phyloP scores from a whole-genome alignment of 2,329 filamentous ascomycete species.

The Trichoderma koningiopsis region DNA sequence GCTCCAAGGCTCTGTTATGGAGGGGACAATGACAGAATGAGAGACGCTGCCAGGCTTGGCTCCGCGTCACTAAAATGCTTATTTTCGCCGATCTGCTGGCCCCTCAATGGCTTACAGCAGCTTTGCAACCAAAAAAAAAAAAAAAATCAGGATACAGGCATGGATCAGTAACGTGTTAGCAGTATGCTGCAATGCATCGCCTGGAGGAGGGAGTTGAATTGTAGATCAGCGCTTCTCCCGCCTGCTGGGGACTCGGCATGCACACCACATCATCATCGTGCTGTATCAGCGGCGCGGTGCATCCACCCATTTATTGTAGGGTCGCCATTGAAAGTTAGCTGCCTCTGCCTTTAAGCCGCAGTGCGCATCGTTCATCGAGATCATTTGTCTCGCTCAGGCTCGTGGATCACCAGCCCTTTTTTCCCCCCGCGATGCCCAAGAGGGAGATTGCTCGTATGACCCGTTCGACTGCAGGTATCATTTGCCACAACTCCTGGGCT shows the following conservation, averaged over 20 bases:
- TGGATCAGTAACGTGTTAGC: neutral
- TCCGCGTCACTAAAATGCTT: neutral
- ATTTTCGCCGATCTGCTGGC: neutral
- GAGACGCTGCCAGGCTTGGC: neutral
- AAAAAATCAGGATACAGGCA: neutral
- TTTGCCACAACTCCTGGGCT: neutral
- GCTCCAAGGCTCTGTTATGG: neutral
- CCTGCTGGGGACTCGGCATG: neutral
- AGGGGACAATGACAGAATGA: neutral
- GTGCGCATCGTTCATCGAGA: neutral
- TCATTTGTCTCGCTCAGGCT: neutral
- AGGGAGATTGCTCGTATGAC: neutral
- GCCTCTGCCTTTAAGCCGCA: neutral
- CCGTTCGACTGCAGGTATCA: neutral
- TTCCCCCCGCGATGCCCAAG: neutral
- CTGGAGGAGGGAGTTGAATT: neutral
- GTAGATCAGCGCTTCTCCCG: neutral
- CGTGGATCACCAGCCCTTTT: constrained; percentile 7
- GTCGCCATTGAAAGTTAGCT: neutral
- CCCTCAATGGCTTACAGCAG: neutral
- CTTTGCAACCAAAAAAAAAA: neutral
- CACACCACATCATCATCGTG: neutral
- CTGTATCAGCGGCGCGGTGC: neutral
- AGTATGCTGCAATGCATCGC: neutral
- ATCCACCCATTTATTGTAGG: neutral